Evolutionary conservation across 2,329 filamentous ascomycete genomes (phyloP).

Genomic region (Alternaria sp.): DNA sequence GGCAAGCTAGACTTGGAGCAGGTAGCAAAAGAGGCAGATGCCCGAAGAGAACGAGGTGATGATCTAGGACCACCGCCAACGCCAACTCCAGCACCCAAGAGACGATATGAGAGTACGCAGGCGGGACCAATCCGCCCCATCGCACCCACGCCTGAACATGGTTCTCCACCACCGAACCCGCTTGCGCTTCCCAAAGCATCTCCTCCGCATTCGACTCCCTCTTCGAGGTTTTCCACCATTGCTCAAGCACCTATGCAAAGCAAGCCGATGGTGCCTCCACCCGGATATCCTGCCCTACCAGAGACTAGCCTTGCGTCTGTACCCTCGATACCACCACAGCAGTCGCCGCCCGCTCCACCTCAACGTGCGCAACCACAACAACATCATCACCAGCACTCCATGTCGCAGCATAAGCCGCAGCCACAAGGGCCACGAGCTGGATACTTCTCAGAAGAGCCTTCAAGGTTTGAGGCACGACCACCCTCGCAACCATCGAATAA

Average conservation of each 20-base stretch:
- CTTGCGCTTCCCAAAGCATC: conserved; percentile 50
- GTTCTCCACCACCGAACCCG: conserved; percentile 41
- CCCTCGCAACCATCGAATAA: conserved; percentile 38
- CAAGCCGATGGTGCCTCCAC: conserved; percentile 37
- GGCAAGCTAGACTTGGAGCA: conserved; percentile 55
- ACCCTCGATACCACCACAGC: conserved; percentile 40
- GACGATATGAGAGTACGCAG: conserved; percentile 57
- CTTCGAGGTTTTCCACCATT: conserved; percentile 42
- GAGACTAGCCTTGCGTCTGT: conserved; percentile 41
- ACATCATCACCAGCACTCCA: conserved; percentile 38
- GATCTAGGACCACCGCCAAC: conserved; percentile 59
- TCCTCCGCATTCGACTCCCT: conserved; percentile 42
- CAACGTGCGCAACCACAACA: conserved; percentile 38
- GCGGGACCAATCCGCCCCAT: conserved; percentile 53
- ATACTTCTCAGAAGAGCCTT: conserved; percentile 48
- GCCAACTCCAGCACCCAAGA: conserved; percentile 58
- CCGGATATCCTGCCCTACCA: conserved; percentile 31
- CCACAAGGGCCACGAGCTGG: conserved; percentile 45
- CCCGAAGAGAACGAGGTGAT: conserved; percentile 54
- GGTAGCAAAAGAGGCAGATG: conserved; percentile 54
- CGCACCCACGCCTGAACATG: conserved; percentile 58
- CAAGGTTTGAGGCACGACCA: conserved; percentile 41
- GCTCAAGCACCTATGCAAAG: conserved; percentile 44
- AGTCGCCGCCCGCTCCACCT: conserved; percentile 40
- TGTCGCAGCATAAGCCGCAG: conserved; percentile 42